Conservation (phyloP, 768 basidiomycete species). For the Asterophora lycoperdoides region DNA sequence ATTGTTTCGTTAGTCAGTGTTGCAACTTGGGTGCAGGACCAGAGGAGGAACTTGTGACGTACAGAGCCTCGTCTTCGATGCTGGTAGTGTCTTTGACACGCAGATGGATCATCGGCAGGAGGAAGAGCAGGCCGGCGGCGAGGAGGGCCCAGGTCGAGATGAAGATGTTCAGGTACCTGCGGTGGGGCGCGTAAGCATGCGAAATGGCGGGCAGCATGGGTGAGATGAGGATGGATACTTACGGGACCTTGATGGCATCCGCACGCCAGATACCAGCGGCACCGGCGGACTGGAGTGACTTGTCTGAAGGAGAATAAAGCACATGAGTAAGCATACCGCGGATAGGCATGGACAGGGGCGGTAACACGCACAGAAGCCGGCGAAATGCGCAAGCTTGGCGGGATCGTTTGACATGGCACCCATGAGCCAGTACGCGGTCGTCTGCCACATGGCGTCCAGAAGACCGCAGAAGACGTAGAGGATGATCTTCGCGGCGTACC, state of each 20-base stretch:
- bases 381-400: conserved; percentile 72
- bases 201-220: background rate
- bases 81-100: conserved; percentile 61
- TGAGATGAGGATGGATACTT: conserved; percentile 24
- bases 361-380: conserved; percentile 67
- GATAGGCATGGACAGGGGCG: background rate
- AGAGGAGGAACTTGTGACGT: conserved; percentile 19
- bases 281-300: conserved; percentile 74
- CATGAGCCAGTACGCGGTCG: conserved; percentile 77
- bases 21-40: background rate
- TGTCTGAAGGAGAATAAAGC: conserved; percentile 47
- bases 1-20: background rate
- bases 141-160: conserved; percentile 70
- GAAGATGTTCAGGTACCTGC: conserved; percentile 67
- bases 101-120: conserved; percentile 70
- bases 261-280: conserved; percentile 72
- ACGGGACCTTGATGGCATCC: conserved; percentile 61
- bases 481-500: conserved; percentile 54
- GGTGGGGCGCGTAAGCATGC: background rate
- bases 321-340: background rate
- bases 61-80: conserved; percentile 49
- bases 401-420: conserved; percentile 86
- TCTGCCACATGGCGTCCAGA: conserved; percentile 84
- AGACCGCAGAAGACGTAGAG: conserved; percentile 73
- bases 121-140: conserved; percentile 55